Evolutionary conservation across 2,329 filamentous ascomycete species (phyloP).

Genomic region (Fusarium beomiforme): DNA sequence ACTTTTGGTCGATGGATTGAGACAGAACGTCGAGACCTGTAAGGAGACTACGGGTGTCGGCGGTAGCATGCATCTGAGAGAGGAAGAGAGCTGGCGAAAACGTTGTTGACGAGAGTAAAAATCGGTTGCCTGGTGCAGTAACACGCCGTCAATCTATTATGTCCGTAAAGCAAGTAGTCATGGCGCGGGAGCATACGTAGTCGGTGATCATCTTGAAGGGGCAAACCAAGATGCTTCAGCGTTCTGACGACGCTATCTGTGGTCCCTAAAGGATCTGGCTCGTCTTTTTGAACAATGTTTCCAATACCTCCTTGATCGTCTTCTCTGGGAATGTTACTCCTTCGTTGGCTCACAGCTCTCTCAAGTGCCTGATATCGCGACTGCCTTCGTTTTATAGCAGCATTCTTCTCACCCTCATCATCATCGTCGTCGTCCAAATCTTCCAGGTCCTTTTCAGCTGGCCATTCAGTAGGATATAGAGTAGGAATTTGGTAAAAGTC

Average conservation of each 20-base stretch:
- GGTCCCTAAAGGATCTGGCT: constrained; percentile 90
- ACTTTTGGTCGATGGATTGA: constrained; percentile 95
- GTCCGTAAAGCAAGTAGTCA: constrained; percentile 1
- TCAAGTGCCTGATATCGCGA: constrained; percentile 89
- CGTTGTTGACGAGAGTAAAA: constrained; percentile 92
- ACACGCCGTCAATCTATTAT: constrained; percentile 28
- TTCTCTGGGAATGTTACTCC: constrained; percentile 73
- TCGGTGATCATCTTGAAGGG: constrained; percentile 84
- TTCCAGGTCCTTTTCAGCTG: constrained; percentile 78
- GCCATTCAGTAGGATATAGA: constrained; percentile 86
- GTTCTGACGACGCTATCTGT: constrained; percentile 87
- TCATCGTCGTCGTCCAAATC: constrained; percentile 63
- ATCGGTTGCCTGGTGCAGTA: constrained; percentile 76
- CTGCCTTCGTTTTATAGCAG: constrained; percentile 68
- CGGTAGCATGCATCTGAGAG: constrained; percentile 88
- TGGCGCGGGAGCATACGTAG: constrained; percentile 66
- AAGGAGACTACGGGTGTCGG: constrained; percentile 83
- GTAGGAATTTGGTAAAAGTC: constrained; percentile 90
- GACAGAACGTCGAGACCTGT: constrained; percentile 87
- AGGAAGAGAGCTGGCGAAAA: constrained; percentile 94
- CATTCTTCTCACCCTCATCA: constrained; percentile 62
- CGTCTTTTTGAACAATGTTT: constrained; percentile 87
- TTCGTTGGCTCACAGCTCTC: constrained; percentile 75
- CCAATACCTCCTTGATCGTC: constrained; percentile 73
- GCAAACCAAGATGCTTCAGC: constrained; percentile 78